Conservation (phyloP, 768 basidiomycete genomes). For the Suillus plorans region DNA sequence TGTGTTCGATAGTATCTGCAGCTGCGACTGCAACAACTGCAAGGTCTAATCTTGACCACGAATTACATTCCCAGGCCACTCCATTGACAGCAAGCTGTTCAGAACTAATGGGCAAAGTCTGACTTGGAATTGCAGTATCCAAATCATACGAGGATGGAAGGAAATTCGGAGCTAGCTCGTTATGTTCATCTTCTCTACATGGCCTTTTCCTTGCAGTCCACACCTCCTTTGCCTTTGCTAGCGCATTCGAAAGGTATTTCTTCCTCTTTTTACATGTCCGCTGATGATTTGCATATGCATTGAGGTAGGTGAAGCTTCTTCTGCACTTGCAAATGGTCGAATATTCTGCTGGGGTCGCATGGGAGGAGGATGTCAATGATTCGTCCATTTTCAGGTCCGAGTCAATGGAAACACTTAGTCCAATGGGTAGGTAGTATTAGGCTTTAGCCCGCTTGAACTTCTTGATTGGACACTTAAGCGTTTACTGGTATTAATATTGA, state of each 20-base stretch:
- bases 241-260: slow-evolving; percentile 7
- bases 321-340: slow-evolving; percentile 3
- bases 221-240: slow-evolving; percentile 6
- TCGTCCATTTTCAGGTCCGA: neutral
- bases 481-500: neutral
- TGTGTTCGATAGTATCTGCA: neutral
- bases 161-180: neutral
- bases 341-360: neutral
- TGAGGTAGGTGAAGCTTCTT: neutral
- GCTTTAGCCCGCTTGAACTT: no score
- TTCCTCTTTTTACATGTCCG: slow-evolving; percentile 2
- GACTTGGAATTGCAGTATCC: neutral
- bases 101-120: neutral
- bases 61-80: neutral
- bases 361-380: neutral
- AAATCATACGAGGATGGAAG: neutral
- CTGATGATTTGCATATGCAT: slow-evolving; percentile 3
- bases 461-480: neutral
- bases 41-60: neutral
- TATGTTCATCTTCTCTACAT: neutral
- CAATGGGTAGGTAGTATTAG: neutral
- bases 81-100: neutral
- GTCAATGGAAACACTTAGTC: neutral
- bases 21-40: no score
- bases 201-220: neutral